Base-by-base conservation (phyloP, 306 rosid species). In the Lithocarpus polystachyus region DNA sequence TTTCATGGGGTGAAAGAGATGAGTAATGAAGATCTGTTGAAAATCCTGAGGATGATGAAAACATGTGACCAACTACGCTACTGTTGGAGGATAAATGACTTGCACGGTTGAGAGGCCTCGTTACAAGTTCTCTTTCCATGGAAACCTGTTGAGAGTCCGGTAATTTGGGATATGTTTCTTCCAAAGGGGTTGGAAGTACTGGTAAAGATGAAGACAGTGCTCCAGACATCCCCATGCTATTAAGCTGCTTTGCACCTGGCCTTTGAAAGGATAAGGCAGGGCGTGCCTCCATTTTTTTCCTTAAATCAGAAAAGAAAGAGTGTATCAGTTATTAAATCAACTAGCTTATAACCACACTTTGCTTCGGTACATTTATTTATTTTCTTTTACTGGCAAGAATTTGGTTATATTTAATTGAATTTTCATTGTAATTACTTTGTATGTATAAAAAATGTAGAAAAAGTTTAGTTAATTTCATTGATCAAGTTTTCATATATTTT, bases 11-110 rank as follows among this genome's bases (percentile, higher is more conserved):
- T 43, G 94, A 90, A 89, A 77, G 84, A 57, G 98, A 87, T 37
- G 99, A 88, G 86, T 88, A 91, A 77, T 91, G 98, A 77, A 87
- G 96, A 84, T 93, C 93, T 3, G 94, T 88, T 73, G 95, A 88
- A 80, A 85, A 87, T 87, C 95, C 97, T 1, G 97, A 87, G 60
- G 97, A 88, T 54, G 99, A 89, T 17, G 99, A 95, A 87, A 90
- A 87, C 86, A 91, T 86, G 82, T 89, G 97, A 76, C 98, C 99
- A 68, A 89, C 92, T 17, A 84, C 90, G 71, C 93, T 98, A 35
- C 87, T 90, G 83, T 76, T 80, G 75, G 97, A 86, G 80, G 81
- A 62, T 70, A 88, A 56, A 75, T 80, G 89, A 86, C 89, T 84
- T 51, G 90, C 84, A 83, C 85, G 89, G 64, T 71, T 80, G n/a